phyloP scores from a whole-genome alignment of 495 filamentous ascomycete species.

The Xylaria cubensis region DNA sequence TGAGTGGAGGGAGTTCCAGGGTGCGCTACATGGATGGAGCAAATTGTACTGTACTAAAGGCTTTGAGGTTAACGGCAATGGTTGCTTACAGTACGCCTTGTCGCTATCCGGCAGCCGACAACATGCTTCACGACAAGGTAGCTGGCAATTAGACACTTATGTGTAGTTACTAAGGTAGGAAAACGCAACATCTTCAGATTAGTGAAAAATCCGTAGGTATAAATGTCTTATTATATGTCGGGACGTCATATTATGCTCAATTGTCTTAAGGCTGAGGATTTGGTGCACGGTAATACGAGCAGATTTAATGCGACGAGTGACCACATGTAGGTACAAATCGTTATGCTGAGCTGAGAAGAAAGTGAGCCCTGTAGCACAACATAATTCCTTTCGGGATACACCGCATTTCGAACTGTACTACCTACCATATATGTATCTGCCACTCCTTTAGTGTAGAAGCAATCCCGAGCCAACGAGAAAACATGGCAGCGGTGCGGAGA shows the following conservation, averaged over 20 bases:
- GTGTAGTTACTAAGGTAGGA: too few relatives aligned
- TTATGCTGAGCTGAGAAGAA: not conserved
- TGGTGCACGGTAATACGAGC: not conserved
- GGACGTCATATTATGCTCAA: not conserved
- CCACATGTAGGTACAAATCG: not conserved
- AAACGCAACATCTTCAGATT: not conserved
- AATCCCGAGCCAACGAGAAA: too few relatives aligned
- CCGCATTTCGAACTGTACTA: not conserved
- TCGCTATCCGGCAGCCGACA: not conserved
- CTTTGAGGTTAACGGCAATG: not conserved
- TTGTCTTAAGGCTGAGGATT: not conserved
- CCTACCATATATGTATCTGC: not conserved
- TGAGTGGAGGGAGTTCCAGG: not conserved
- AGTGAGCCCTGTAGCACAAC: not conserved
- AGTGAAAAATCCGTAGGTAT: not conserved
- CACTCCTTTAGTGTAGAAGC: too few relatives aligned
- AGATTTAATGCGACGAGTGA: not conserved
- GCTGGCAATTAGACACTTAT: not conserved
- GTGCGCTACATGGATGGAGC: not conserved
- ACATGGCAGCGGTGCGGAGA: slow-evolving; percentile 2
- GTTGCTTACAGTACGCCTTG: not conserved
- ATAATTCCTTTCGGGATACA: not conserved
- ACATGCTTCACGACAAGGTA: not conserved
- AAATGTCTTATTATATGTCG: not conserved
- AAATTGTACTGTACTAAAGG: not conserved